Conservation (phyloP, 129 eudicot genomes). For the Ambrosia artemisiifolia region DNA sequence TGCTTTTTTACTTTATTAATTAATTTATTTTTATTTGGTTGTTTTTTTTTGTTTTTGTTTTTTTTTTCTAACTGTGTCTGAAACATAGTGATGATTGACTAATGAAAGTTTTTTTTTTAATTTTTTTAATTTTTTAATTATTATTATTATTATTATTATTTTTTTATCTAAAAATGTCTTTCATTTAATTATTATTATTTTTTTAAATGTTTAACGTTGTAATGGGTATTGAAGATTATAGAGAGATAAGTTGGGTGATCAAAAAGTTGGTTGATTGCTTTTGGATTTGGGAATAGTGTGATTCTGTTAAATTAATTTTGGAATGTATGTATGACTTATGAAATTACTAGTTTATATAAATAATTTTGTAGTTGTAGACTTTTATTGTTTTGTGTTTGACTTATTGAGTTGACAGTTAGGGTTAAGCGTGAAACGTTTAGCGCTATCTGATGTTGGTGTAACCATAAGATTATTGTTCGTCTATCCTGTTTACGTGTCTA, state of each 20-base stretch:
- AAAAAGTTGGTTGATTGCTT: neutral
- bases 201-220: neutral
- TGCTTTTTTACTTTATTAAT: neutral
- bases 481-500: neutral
- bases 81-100: neutral
- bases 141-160: too few relatives aligned
- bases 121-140: too few relatives aligned
- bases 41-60: neutral
- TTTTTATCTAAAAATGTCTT: too few relatives aligned
- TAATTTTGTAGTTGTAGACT: neutral
- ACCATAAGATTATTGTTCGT: neutral
- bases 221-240: neutral
- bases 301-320: neutral
- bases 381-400: neutral
- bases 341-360: neutral
- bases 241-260: neutral
- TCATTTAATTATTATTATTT: too few relatives aligned
- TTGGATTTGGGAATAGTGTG: neutral
- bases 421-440: neutral
- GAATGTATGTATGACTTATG: neutral
- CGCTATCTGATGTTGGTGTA: neutral
- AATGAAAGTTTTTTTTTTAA: neutral
- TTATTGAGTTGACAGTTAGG: neutral
- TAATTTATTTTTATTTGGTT: too few relatives aligned
- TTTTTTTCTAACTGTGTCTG: neutral